Percentiles rank a stretch among this genome's conserved stretches.
Conservation (phyloP, 495 filamentous ascomycete genomes). For the Aspergillus cristatus region DNA sequence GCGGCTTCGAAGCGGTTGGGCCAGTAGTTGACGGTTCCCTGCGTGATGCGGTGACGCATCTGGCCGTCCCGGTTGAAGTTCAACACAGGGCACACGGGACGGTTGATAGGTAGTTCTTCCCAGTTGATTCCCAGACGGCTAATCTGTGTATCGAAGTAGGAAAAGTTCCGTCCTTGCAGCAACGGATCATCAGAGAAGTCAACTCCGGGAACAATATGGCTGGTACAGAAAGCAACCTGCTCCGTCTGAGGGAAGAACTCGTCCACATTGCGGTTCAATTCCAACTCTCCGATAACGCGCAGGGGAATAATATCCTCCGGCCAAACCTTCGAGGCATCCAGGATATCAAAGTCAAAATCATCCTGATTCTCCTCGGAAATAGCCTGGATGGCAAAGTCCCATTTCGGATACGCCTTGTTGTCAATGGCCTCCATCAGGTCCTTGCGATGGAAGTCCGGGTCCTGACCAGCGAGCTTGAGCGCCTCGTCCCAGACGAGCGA, state of each 20-base stretch:
- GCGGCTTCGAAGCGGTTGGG: conserved; percentile 59
- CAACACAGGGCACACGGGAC: conserved; percentile 60
- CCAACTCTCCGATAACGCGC: conserved; percentile 62
- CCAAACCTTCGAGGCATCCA: conserved; percentile 75
- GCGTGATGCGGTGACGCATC: conserved; percentile 45
- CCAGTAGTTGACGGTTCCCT: conserved; percentile 71
- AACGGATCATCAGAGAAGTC: conserved; percentile 70
- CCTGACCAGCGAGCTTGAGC: conserved; percentile 58
- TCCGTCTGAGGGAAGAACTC: conserved; percentile 73
- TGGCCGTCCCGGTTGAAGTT: conserved; percentile 71
- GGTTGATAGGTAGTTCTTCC: conserved; percentile 69
- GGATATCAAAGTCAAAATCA: conserved; percentile 72
- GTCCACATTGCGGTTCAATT: conserved; percentile 63
- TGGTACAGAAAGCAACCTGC: conserved; percentile 62
- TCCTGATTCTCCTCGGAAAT: conserved; percentile 56
- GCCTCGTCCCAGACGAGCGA: conserved; percentile 74
- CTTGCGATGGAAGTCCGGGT: conserved; percentile 71
- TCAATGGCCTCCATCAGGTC: conserved; percentile 65
- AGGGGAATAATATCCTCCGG: conserved; percentile 65
- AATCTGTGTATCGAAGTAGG: conserved; percentile 69
- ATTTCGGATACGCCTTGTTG: conserved; percentile 49
- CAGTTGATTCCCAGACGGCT: conserved; percentile 68
- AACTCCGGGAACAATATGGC: conserved; percentile 68
- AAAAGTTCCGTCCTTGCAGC: conserved; percentile 67
- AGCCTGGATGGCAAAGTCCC: conserved; percentile 64